Base-by-base conservation (phyloP, 192 early-diverging fungal species). In the Podila minutissima region DNA sequence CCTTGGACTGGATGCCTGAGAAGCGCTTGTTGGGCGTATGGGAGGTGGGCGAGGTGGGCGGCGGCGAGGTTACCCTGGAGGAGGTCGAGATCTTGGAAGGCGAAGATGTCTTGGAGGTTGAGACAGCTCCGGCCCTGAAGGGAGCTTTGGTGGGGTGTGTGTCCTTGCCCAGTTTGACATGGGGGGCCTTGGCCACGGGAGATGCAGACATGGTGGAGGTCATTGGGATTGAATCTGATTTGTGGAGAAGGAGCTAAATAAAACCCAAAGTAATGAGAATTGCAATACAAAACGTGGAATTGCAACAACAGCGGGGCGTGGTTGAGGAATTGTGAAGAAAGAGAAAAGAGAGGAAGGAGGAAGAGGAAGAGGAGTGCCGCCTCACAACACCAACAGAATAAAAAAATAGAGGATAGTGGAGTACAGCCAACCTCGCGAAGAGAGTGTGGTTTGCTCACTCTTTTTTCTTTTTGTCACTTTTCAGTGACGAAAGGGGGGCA, bases 1-100 rank as follows among this genome's bases (percentile, higher is more conserved):
- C 79, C 64, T 82, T 84, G 58, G 83, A 84, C 17, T 81, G 67
- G 22, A 79, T 69, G 5, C 69, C 62, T 3, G 83, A 79, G 50
- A 62, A 79, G 26, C 76, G 75, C 10, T 60, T 66, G 59, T 55
- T 74, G 15, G 68, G 60, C 28, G 66, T 57, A 49, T 62, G 60
- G 12, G 69, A 51, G 33, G 17, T 32, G 59, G 59, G 41, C 24
- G 60, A 19, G 24, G 31, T 20, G 35, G 22, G 46, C 1, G 32
- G 15, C 37, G 48, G 33, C n/a, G 60, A n/a, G 48, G 53, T 37
- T 4, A 33, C 20, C 22, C 31, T 22, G 22, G 65, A 51, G 41
- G 58, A 49, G 51, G 31, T 35, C 32, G 13, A 62, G 59, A n/a
- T 32, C 62, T 41, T 65, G 57, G 32, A 26, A 3, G 57, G 29